phyloP scores from a whole-genome alignment of 805 yeast genomes.

The Lachancea lanzarotensis region DNA sequence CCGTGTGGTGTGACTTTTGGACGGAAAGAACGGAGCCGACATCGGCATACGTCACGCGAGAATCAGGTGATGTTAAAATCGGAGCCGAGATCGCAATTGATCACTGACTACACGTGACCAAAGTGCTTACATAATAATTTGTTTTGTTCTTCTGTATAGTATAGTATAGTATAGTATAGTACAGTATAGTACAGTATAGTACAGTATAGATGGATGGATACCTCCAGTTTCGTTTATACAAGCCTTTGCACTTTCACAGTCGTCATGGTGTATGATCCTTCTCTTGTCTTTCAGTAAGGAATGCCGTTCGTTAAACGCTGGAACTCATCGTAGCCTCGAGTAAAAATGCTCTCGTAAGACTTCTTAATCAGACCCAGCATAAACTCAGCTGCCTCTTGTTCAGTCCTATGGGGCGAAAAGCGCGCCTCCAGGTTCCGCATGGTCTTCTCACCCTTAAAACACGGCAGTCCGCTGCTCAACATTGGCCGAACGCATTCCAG shows the following conservation, averaged over 20 bases:
- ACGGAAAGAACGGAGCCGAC: slow-evolving; percentile 2
- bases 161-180: no score
- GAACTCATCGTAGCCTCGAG: slow-evolving; percentile 96
- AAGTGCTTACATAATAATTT: no score
- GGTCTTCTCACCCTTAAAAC: slow-evolving; percentile 80
- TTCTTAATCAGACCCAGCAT: slow-evolving; percentile 72
- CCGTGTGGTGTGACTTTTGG: no score
- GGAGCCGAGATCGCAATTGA: no score
- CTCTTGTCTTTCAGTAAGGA: slow-evolving; percentile 78
- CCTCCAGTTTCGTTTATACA: no score
- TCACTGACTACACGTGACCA: no score
- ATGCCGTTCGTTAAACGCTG: slow-evolving; percentile 95
- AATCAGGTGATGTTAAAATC: not conserved
- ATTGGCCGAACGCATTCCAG: slow-evolving; percentile 83
- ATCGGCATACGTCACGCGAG: not conserved
- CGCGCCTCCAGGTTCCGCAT: slow-evolving; percentile 69
- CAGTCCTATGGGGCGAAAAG: slow-evolving; percentile 74
- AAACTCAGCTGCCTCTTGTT: slow-evolving; percentile 74
- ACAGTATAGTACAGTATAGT: no score
- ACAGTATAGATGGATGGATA: no score
- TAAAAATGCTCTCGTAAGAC: slow-evolving; percentile 80
- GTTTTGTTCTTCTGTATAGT: no score
- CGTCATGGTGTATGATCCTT: no score
- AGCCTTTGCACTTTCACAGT: no score
- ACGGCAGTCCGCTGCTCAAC: slow-evolving; percentile 93